A percentile compares a stretch with the other conserved stretches of the same genome.
Evolutionary conservation across 352 stramenopile species (phyloP).

Genomic region (Phytophthora cactorum): DNA sequence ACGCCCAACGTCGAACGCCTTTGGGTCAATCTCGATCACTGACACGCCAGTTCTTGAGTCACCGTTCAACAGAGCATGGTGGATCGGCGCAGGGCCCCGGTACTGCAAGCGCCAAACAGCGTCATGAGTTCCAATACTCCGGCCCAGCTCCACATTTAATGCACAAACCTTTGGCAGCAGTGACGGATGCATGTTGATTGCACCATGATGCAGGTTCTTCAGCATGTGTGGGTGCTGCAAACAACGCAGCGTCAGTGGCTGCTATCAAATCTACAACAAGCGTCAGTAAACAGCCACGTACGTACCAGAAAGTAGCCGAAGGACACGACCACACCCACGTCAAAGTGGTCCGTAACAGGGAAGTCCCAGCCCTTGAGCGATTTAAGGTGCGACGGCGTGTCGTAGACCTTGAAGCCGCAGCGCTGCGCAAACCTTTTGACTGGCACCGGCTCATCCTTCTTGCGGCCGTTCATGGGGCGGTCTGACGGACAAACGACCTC

Average conservation of each 20-base stretch:
- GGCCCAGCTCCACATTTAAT: neutral
- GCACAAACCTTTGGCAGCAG: conserved; percentile 71
- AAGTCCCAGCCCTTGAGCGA: conserved; percentile 81
- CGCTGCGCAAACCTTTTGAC: conserved; percentile 78
- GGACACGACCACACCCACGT: conserved; percentile 89
- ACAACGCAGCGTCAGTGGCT: conserved; percentile 8
- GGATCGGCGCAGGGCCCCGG: conserved; percentile 83
- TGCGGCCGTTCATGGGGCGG: conserved; percentile 71
- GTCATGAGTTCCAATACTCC: conserved; percentile 1
- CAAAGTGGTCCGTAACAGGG: conserved; percentile 53
- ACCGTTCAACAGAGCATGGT: conserved; percentile 85
- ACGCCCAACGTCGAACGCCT: conserved; percentile 82
- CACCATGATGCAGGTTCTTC: conserved; percentile 61
- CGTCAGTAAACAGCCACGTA: conserved; percentile 15
- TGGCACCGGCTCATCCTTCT: conserved; percentile 68
- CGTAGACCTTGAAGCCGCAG: conserved; percentile 60
- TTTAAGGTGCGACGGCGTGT: conserved; percentile 78
- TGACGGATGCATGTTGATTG: conserved; percentile 91
- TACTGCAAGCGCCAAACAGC: conserved; percentile 46
- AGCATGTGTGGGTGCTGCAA: conserved; percentile 81
- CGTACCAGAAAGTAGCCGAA: conserved; percentile 87
- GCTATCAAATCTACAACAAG: neutral
- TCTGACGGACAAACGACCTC: conserved; percentile 85
- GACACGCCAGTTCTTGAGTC: conserved; percentile 80
- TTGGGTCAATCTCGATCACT: conserved; percentile 88